Evolutionary conservation across 1,284 basidiomycete genomes (phyloP).

Genomic region (Bjerkandera adusta): DNA sequence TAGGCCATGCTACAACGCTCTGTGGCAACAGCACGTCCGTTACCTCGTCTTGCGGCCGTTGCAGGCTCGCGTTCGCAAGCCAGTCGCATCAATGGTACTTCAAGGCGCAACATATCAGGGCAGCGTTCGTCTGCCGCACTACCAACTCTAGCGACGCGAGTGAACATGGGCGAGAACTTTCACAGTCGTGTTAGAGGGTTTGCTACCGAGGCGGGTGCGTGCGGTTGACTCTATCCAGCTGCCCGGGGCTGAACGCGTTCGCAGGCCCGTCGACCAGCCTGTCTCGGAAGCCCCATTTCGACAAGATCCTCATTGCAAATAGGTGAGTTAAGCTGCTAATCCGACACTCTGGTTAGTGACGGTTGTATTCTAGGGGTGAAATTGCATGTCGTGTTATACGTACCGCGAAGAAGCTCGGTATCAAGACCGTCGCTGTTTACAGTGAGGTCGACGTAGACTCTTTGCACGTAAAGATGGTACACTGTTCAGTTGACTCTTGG

Average conservation of each 20-base stretch:
- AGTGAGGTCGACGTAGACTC: slow-evolving; percentile 81
- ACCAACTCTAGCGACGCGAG: no score
- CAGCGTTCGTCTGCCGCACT: no score
- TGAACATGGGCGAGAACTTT: no score
- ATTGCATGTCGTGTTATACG: slow-evolving; percentile 93
- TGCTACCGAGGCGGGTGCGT: slow-evolving; percentile 18
- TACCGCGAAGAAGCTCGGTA: slow-evolving; percentile 84
- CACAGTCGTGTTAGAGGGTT: slow-evolving; percentile 1
- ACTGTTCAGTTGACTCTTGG: slow-evolving; percentile 15
- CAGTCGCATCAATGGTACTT: no score
- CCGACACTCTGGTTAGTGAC: background rate
- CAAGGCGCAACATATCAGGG: no score
- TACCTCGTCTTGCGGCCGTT: no score
- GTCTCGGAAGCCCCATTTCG: slow-evolving; percentile 57
- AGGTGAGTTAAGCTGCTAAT: slow-evolving; percentile 41
- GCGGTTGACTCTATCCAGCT: background rate
- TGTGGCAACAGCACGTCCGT: background rate
- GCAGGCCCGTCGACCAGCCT: background rate
- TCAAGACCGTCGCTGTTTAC: slow-evolving; percentile 89
- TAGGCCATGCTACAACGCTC: no score
- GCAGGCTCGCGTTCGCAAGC: no score
- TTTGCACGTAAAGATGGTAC: slow-evolving; percentile 74
- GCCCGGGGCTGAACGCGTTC: background rate
- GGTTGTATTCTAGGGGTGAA: slow-evolving; percentile 66
- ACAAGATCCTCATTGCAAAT: slow-evolving; percentile 87